These are phyloP conservation scores for Ophiostoma himal-ulmi DNA, from an alignment of 2,329 filamentous ascomycete species.

Conservation along the genomic window DNA sequence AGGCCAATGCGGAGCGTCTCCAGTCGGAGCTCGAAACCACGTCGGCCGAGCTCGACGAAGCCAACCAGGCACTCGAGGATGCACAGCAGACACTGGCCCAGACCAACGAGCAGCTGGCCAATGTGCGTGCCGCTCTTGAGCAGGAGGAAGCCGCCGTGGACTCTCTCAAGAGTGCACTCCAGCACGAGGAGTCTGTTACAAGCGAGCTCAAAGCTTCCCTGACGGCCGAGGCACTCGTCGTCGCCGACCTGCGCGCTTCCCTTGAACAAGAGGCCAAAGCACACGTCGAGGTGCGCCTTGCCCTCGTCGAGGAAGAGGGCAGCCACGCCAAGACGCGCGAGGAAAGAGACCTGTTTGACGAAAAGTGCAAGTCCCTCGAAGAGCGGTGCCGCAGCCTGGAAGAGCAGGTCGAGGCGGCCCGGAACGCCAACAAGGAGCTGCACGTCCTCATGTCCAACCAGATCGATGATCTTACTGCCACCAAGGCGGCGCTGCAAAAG, in stretches of 20 bases:
- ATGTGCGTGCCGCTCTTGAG: background rate
- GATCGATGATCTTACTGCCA: slow-evolving; percentile 23
- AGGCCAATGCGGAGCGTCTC: background rate
- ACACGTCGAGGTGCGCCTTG: slow-evolving; percentile 13
- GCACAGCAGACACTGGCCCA: background rate
- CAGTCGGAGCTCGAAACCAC: slow-evolving; percentile 7
- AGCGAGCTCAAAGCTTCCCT: background rate
- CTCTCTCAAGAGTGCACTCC: background rate
- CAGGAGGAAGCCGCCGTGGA: background rate
- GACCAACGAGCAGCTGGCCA: background rate
- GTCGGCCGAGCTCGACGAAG: slow-evolving; percentile 8
- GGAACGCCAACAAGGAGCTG: slow-evolving; percentile 21
- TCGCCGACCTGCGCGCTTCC: background rate
- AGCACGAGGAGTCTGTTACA: background rate
- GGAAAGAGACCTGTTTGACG: background rate
- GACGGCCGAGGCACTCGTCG: background rate
- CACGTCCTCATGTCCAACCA: slow-evolving; percentile 23
- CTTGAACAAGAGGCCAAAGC: slow-evolving; percentile 11
- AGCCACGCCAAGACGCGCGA: slow-evolving; percentile 14
- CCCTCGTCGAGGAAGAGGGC: slow-evolving; percentile 16
- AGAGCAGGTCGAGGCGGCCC: slow-evolving; percentile 18
- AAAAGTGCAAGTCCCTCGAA: slow-evolving; percentile 15
- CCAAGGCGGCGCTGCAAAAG: slow-evolving; percentile 15
- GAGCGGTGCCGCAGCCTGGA: slow-evolving; percentile 19
- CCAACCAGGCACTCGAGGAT: background rate